Base-by-base conservation (phyloP, 2,329 filamentous ascomycete genomes). In the Xylariaceae sp. region DNA sequence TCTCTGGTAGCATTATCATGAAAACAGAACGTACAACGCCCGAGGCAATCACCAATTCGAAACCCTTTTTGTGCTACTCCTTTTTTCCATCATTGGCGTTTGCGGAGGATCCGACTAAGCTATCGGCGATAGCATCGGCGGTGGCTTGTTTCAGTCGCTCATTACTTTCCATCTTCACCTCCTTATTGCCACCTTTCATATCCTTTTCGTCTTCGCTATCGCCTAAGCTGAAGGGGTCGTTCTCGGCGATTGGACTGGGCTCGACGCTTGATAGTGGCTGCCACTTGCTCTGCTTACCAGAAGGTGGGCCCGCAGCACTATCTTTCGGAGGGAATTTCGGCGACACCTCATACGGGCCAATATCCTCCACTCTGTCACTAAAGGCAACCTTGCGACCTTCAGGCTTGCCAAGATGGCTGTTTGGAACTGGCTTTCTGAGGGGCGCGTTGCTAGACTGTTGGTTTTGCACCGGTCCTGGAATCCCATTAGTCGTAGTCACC, bases 191-290 rank as follows among this genome's bases (percentile, higher is more conserved):
- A 50, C 82, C 81, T 76, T 92, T 94, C 13, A 78, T 75, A 56
- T 92, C 90, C 67, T 88, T 88, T 74, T 99, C 94, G 66, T 96
- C 92, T 67, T 97, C 93, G 70, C 91, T 96, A 68, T 97, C 93
- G 4, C 94, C 94, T 11, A 99, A 82, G 70, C 92, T 97, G 76
- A 99, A 99, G 0, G 94, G 94, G 71, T 99, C 94, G 68, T 96
- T 93, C 67, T 97, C 92, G 15, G 83, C 82, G 62, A 96, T 88
- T 11, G 93, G 92, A 64, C 84, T 88, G 1, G 92, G 91, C 64
- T 95, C 90, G 11, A 97, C 86, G 0, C 88, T 82, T 10, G 92
- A 91, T 67, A 99, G 78, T 8, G 94, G 93, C 74, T 99, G 93
- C 94, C 94, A 99, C 78, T 99, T 99, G 82, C 92, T 97, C 51